These are phyloP conservation scores for Gelatoporia subvermispora DNA, from an alignment of 768 basidiomycete genomes.

Conservation along the genomic window DNA sequence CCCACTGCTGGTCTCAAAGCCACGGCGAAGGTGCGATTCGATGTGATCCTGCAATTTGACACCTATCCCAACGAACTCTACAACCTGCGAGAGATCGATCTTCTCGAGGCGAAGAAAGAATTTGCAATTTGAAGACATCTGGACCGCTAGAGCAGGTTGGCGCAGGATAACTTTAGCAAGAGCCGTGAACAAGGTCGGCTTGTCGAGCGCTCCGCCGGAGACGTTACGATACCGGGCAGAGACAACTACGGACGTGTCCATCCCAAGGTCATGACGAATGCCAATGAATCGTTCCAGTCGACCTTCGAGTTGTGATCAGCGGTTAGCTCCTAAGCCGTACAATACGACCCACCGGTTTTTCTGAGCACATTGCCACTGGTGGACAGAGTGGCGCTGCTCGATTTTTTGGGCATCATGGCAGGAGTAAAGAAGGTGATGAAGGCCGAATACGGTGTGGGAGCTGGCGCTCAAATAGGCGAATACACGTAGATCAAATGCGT, in stretches of 20 bases:
- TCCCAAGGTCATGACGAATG: slow-evolving; percentile 25
- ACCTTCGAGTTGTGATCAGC: slow-evolving; percentile 18
- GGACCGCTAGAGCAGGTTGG: slow-evolving; percentile 27
- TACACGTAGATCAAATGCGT: too few relatives aligned
- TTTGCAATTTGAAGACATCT: slow-evolving; percentile 19
- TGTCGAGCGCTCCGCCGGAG: slow-evolving; percentile 14
- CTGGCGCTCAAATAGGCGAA: too few relatives aligned
- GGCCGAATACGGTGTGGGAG: too few relatives aligned
- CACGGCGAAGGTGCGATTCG: slow-evolving; percentile 20
- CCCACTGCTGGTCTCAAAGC: slow-evolving; percentile 22
- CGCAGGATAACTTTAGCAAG: slow-evolving; percentile 21
- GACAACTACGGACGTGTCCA: slow-evolving; percentile 31
- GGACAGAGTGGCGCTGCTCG: too few relatives aligned
- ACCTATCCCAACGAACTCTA: slow-evolving; percentile 22
- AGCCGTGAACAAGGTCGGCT: slow-evolving; percentile 21
- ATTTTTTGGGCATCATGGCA: too few relatives aligned
- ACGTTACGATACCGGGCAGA: slow-evolving; percentile 26
- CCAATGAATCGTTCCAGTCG: slow-evolving; percentile 31
- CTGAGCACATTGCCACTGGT: too few relatives aligned
- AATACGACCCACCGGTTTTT: too few relatives aligned
- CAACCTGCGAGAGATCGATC: slow-evolving; percentile 26
- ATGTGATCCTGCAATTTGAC: slow-evolving; percentile 17
- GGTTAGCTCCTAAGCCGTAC: too few relatives aligned
- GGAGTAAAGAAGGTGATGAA: too few relatives aligned
- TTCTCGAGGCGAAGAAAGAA: slow-evolving; percentile 24